Conservation (phyloP, 306 rosid genomes). For the Crotalaria pallida region DNA sequence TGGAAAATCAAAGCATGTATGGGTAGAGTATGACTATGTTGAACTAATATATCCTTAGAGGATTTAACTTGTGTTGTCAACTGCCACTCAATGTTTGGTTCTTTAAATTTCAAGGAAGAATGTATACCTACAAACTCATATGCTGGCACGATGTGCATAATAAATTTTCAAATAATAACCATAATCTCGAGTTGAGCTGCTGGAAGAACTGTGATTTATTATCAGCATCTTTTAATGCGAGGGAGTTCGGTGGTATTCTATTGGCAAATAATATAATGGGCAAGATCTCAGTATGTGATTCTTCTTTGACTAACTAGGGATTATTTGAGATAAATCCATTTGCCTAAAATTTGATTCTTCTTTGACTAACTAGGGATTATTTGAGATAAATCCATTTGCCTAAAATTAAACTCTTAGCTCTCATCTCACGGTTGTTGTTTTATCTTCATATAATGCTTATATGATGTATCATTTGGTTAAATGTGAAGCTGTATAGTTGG, state of each 20-base stretch:
- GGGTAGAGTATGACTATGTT: slow-evolving; percentile 1
- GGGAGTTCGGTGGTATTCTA: background rate
- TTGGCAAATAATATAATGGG: no score
- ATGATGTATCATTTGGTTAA: no score
- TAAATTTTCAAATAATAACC: background rate
- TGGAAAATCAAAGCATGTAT: slow-evolving; percentile 3
- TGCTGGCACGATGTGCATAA: background rate
- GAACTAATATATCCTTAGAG: background rate
- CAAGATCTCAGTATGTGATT: no score
- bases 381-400: no score
- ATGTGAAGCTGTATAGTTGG: no score
- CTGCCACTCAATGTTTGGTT: background rate
- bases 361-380: no score
- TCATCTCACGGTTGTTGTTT: no score
- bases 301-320: no score
- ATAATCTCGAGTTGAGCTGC: slow-evolving; percentile 1
- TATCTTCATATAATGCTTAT: no score
- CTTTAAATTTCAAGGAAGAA: background rate
- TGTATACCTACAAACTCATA: background rate
- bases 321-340: no score
- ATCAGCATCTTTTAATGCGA: background rate
- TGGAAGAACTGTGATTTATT: background rate
- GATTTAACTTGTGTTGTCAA: background rate
- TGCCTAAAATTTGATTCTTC: no score
- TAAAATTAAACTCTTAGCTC: no score